phyloP scores from a whole-genome alignment of 2,329 filamentous ascomycete genomes.

The Stromatinia cepivora region DNA sequence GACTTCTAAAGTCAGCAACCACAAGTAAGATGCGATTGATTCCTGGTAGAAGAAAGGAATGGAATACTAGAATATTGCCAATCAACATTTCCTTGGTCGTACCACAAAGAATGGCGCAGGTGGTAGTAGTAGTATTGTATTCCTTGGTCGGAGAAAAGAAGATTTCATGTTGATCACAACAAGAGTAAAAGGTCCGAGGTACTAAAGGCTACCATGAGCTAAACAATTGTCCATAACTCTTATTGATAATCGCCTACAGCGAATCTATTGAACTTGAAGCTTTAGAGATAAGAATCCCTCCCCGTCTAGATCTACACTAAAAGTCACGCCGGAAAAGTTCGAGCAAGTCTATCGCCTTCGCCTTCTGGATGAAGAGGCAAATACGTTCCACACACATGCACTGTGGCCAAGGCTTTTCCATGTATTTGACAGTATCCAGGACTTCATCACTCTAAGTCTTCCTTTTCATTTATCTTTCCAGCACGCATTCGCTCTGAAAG shows the following conservation, averaged over 20 bases:
- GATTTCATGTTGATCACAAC: not conserved
- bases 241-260: not conserved
- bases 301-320: not conserved
- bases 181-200: not conserved
- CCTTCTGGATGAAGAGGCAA: not conserved
- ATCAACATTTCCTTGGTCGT: not conserved
- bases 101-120: not conserved
- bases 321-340: not conserved
- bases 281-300: not conserved
- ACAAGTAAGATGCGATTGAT: not conserved
- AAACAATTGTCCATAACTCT: not conserved
- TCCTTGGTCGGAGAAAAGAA: constrained; percentile 1
- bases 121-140: not conserved
- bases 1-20: not conserved
- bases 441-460: not conserved
- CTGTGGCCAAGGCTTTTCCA: too few relatives aligned
- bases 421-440: not conserved
- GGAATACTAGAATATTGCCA: not conserved
- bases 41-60: not conserved
- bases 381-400: not conserved
- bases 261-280: not conserved
- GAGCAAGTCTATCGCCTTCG: not conserved
- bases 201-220: not conserved
- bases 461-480: not conserved
- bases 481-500: not conserved